Conservation (phyloP, 345 rosid species). For the Heritiera fomes region DNA sequence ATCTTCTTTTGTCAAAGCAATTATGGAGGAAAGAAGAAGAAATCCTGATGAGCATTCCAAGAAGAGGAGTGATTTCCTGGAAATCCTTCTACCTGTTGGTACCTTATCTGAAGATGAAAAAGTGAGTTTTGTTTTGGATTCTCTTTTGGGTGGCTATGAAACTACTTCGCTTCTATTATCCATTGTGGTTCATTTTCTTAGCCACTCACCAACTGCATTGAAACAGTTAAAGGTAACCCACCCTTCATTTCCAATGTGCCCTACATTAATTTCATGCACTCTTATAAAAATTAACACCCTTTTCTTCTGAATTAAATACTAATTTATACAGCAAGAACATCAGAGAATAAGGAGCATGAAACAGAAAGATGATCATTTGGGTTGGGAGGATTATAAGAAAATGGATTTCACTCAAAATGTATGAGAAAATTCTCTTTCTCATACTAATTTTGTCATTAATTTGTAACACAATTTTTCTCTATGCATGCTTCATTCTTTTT, state of each 20-base stretch:
- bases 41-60: not conserved
- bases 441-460: not conserved
- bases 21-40: conserved; percentile 45
- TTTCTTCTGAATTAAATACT: no score
- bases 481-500: not conserved
- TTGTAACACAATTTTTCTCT: not conserved
- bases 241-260: not conserved
- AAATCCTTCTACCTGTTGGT: conserved; percentile 43
- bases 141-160: conserved; percentile 64
- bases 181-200: conserved; percentile 47
- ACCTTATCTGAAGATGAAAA: conserved; percentile 61
- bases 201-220: conserved; percentile 37
- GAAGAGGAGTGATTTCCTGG: conserved; percentile 41
- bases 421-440: conserved; percentile 7
- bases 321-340: conserved; percentile 39
- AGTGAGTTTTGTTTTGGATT: conserved; percentile 55
- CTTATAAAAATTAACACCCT: not conserved
- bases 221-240: conserved; percentile 44
- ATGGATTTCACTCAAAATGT: conserved; percentile 57
- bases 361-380: conserved; percentile 39
- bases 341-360: conserved; percentile 40
- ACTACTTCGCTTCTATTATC: conserved; percentile 54
- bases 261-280: not conserved
- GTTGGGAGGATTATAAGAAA: conserved; percentile 54
- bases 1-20: conserved; percentile 51